These are phyloP conservation scores for Fonsecaea monophora DNA, from an alignment of 2,329 filamentous ascomycete species.

Conservation along the genomic window DNA sequence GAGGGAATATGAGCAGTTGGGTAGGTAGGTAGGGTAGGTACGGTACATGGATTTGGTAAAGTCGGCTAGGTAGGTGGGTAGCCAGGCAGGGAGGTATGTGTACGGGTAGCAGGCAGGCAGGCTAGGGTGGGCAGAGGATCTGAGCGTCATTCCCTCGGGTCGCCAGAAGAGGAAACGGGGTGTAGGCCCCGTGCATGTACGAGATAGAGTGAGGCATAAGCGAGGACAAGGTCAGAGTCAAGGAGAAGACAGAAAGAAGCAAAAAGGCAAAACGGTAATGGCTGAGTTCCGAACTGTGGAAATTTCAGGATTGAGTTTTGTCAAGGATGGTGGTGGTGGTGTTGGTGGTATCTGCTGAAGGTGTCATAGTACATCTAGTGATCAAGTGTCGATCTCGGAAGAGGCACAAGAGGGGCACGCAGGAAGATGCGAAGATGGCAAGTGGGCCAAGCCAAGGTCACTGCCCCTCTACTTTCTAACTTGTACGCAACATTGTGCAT, in stretches of 20 bases:
- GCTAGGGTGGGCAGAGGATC: not conserved
- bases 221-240: not conserved
- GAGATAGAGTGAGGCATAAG: conserved; percentile 2
- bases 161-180: not conserved
- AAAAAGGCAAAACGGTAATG: too few relatives aligned
- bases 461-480: too few relatives aligned
- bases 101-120: not conserved
- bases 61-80: not conserved
- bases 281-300: not conserved
- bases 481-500: too few relatives aligned
- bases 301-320: not conserved
- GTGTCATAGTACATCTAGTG: too few relatives aligned
- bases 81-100: not conserved
- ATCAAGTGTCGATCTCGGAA: not conserved
- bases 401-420: not conserved
- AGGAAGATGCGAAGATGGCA: too few relatives aligned
- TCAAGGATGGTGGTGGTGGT: not conserved
- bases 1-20: too few relatives aligned
- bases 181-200: not conserved
- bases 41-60: not conserved
- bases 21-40: too few relatives aligned
- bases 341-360: not conserved
- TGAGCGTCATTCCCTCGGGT: not conserved
- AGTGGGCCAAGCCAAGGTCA: too few relatives aligned
- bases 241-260: not conserved